Conservation (phyloP, 768 basidiomycete genomes). For the Tulasnella sp. region DNA sequence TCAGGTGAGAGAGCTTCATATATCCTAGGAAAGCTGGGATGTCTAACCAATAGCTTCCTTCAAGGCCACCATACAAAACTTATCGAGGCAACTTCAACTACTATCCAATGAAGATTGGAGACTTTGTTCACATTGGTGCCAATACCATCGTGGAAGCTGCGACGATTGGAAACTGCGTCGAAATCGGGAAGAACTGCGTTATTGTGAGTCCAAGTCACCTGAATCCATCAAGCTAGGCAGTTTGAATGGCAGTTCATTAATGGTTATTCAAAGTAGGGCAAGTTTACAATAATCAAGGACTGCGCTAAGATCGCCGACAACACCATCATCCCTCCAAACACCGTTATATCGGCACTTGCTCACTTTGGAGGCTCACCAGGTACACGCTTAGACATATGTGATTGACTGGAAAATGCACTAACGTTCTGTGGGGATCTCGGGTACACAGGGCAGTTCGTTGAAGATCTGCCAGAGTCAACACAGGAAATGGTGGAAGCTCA, state of each 20-base stretch:
- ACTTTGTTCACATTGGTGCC: slow-evolving; percentile 92
- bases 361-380: slow-evolving; percentile 88
- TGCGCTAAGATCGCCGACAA: slow-evolving; percentile 87
- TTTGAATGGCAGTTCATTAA: neutral
- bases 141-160: slow-evolving; percentile 89
- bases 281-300: slow-evolving; percentile 95
- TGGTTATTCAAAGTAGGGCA: slow-evolving; percentile 56
- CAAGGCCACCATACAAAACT: slow-evolving; percentile 81
- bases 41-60: neutral
- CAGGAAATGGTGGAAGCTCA: slow-evolving; percentile 85
- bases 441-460: slow-evolving; percentile 64
- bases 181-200: slow-evolving; percentile 93
- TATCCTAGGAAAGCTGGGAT: neutral
- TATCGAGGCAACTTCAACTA: slow-evolving; percentile 92
- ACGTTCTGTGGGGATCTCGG: slow-evolving; percentile 1
- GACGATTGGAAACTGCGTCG: slow-evolving; percentile 87
- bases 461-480: slow-evolving; percentile 88
- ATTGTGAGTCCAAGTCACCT: slow-evolving; percentile 56
- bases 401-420: neutral
- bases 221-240: neutral
- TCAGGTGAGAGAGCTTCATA: slow-evolving; percentile 53
- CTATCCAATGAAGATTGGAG: slow-evolving; percentile 96
- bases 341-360: slow-evolving; percentile 84
- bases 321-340: slow-evolving; percentile 85
- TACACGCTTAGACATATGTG: slow-evolving; percentile 35